Percentiles rank a stretch among this genome's conserved stretches.
Conservation (phyloP, 192 early-diverging fungal genomes). For the Coemansia sp. region DNA sequence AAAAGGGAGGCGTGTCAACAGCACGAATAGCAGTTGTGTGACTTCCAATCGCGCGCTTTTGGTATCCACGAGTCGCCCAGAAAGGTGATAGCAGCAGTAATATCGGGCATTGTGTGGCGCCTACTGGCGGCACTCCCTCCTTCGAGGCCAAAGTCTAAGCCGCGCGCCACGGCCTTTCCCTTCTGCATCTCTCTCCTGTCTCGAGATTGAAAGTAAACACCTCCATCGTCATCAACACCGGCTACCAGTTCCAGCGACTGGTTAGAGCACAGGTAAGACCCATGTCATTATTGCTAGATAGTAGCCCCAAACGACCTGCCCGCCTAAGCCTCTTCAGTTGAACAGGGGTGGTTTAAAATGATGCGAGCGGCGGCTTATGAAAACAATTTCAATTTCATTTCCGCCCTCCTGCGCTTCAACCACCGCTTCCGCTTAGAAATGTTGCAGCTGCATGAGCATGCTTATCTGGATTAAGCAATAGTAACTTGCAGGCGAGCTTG, state of each 20-base stretch:
- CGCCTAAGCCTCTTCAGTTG: not conserved
- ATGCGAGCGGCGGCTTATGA: not conserved
- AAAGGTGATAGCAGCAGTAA: slow-evolving; percentile 9
- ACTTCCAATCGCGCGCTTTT: not conserved
- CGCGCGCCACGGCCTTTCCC: not conserved
- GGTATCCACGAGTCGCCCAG: slow-evolving; percentile 14
- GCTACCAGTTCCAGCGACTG: not conserved
- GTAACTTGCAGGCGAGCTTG: not conserved
- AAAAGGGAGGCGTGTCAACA: slow-evolving; percentile 3
- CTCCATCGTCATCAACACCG: not conserved
- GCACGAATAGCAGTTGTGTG: not conserved
- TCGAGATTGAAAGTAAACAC: not conserved
- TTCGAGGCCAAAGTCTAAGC: slow-evolving; percentile 1
- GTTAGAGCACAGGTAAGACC: not conserved
- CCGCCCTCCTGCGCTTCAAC: slow-evolving; percentile 6
- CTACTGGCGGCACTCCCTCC: not conserved
- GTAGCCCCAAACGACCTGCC: not conserved
- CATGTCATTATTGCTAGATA: not conserved
- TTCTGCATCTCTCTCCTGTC: not conserved
- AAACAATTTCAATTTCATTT: slow-evolving; percentile 10
- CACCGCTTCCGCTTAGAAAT: not conserved
- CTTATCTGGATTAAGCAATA: slow-evolving; percentile 13
- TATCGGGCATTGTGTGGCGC: slow-evolving; percentile 5
- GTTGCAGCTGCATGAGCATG: slow-evolving; percentile 1
- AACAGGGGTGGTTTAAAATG: not conserved